These are phyloP conservation scores for Lobulomyces angularis DNA, from an alignment of 192 early-diverging fungal genomes.

Conservation along the genomic window DNA sequence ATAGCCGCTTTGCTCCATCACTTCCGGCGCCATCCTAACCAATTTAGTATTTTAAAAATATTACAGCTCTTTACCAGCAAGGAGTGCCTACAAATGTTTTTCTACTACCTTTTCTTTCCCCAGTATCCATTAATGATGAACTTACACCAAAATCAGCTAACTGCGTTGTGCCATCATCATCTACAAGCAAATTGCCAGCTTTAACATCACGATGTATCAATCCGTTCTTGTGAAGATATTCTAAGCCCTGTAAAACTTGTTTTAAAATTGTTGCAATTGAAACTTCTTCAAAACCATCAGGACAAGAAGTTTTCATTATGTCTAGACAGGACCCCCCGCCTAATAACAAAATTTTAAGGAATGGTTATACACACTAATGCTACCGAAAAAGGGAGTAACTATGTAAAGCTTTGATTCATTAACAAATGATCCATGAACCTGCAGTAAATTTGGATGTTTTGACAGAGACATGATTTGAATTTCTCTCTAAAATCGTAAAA, in stretches of 20 bases:
- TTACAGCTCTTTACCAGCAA: slow-evolving; percentile 25
- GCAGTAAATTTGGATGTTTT: slow-evolving; percentile 74
- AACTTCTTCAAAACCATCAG: slow-evolving; percentile 69
- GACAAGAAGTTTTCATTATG: slow-evolving; percentile 79
- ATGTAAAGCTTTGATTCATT: slow-evolving; percentile 66
- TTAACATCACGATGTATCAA: slow-evolving; percentile 61
- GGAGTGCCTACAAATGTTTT: slow-evolving; percentile 57
- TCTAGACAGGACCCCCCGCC: slow-evolving; percentile 65
- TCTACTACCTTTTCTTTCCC: slow-evolving; percentile 33
- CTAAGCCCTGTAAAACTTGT: slow-evolving; percentile 53
- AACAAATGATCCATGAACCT: slow-evolving; percentile 75
- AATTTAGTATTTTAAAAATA: slow-evolving; percentile 6
- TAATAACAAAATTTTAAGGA: slow-evolving; percentile 2
- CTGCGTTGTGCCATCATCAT: slow-evolving; percentile 44
- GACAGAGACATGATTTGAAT: slow-evolving; percentile 76
- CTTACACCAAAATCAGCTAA: slow-evolving; percentile 53
- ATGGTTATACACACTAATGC: no score
- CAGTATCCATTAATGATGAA: slow-evolving; percentile 33
- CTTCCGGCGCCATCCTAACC: slow-evolving; percentile 58
- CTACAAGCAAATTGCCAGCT: slow-evolving; percentile 53
- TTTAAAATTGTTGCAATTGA: slow-evolving; percentile 69
- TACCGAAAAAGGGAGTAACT: slow-evolving; percentile 77
- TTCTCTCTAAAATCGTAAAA: slow-evolving; percentile 43
- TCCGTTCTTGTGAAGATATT: slow-evolving; percentile 51
- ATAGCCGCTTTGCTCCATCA: slow-evolving; percentile 86